phyloP scores from a whole-genome alignment of 208 protist genomes.

The Leishmania amazonensis region DNA sequence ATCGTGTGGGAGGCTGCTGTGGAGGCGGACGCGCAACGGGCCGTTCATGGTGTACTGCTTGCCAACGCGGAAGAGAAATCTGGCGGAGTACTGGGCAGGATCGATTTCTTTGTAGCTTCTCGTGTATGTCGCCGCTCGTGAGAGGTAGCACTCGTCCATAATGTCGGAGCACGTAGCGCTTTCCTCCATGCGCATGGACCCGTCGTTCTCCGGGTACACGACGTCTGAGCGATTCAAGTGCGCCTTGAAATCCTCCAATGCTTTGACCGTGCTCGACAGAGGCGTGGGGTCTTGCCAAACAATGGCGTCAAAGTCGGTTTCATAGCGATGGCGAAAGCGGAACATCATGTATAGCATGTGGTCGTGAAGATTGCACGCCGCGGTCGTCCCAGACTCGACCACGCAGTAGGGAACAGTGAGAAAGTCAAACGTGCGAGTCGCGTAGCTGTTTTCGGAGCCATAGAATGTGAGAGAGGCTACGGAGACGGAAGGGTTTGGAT shows the following conservation, averaged over 20 bases:
- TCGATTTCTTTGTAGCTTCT: constrained; percentile 33
- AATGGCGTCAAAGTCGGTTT: constrained; percentile 19
- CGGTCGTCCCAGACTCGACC: background rate
- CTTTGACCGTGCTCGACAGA: constrained; percentile 9
- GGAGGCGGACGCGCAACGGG: constrained; percentile 18
- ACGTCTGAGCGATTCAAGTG: constrained; percentile 23
- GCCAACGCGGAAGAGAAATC: constrained; percentile 29
- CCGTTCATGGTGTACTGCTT: constrained; percentile 28
- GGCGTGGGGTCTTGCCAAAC: constrained; percentile 31
- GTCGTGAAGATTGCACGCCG: constrained; percentile 11
- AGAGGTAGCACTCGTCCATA: constrained; percentile 33
- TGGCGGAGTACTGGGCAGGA: constrained; percentile 17
- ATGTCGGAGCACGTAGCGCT: constrained; percentile 28
- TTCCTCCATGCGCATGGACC: constrained; percentile 29
- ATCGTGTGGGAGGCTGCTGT: constrained; percentile 28
- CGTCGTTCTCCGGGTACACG: constrained; percentile 7
- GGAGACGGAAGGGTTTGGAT: constrained; percentile 8
- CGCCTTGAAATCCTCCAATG: constrained; percentile 21
- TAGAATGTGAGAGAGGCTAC: constrained; percentile 16
- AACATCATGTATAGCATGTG: constrained; percentile 29
- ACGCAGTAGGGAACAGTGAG: constrained; percentile 28
- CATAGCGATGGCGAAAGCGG: constrained; percentile 30
- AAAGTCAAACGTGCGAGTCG: constrained; percentile 8
- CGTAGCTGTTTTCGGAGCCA: constrained; percentile 3
- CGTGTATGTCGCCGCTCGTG: constrained; percentile 25